A percentile compares a stretch with the other conserved stretches of the same genome.
Conservation (phyloP, 176 grass and related monocot species). For the Oryza rufipogon region DNA sequence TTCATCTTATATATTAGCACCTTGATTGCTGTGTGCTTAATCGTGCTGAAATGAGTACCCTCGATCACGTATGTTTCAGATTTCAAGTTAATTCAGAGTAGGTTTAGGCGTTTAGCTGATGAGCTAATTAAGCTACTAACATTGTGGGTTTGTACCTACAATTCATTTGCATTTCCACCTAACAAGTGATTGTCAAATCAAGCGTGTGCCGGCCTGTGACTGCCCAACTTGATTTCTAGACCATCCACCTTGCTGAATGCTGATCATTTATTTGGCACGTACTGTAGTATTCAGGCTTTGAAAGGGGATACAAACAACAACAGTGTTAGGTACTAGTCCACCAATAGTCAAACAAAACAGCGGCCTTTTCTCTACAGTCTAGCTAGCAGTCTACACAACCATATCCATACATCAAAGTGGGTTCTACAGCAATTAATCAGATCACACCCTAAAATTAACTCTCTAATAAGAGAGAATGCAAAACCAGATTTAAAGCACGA, state of each 20-base stretch:
- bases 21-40: not conserved
- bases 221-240: not conserved
- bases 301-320: not conserved
- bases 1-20: not conserved
- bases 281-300: not conserved
- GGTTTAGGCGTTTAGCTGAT: not conserved
- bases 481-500: not conserved
- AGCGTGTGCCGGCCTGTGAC: not conserved
- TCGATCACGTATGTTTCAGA: not conserved
- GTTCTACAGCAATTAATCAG: not conserved
- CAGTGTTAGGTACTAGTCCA: not conserved
- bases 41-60: not conserved
- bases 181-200: not conserved
- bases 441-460: not conserved
- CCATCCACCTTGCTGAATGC: not conserved
- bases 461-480: not conserved
- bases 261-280: not conserved
- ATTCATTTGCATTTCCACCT: not conserved
- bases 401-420: not conserved
- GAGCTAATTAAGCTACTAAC: not conserved
- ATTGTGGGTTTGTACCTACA: not conserved
- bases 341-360: not conserved
- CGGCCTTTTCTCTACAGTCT: not conserved
- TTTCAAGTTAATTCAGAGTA: not conserved
- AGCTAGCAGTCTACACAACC: too few relatives aligned